Base-by-base conservation (phyloP, 169 alveolate species). In the Eimeria necatrix region DNA sequence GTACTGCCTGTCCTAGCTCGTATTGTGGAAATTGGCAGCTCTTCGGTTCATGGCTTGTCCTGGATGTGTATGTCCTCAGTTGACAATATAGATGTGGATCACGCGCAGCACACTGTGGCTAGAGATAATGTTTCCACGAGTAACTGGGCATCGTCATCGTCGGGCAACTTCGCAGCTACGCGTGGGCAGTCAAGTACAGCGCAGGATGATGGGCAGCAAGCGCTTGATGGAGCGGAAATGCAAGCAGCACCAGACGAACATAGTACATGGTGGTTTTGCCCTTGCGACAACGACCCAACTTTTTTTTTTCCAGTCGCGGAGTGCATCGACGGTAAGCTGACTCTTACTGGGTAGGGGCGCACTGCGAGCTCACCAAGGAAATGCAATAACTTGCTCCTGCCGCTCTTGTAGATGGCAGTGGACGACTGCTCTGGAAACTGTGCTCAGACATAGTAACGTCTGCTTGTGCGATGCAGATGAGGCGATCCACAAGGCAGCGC, bases 201-300 rank as follows among this genome's bases (percentile, higher is more conserved):
- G 48, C 26, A 41, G 7, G 60, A 12, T 4, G 84, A 73, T 46
- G 56, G 59, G 89, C 89, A 80, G 41, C 80, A 53, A 51, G 48
- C 91, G 41, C 0, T n/a, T 84, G 78, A 60, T 9, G 59, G 14
- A 32, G 71, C 6, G 71, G 48, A 24, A 20, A 22, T 22, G 20
- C 32, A 22, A 32, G 14, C 14, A 26, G 24, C 22, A 24, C 46
- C 60, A 18, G 91, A 18, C 26, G 78, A 53, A 41, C 91, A 59
- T 56, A 84, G 78, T 59, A 60, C 61, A 22, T 84, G 91, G 91
- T 84, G 91, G 91, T 84, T 84, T 60, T 84, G 59, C 18, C 91
- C 91, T 14, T 84, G 78, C 60, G 91, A 84, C 16, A 76, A 84
- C 4, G 91, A 84, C 46, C 91, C 91, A 20, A 56, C 78, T 53